A percentile compares a stretch with the other conserved stretches of the same genome.
Evolutionary conservation across 83 land plant species (phyloP).

Genomic region (Thuja plicata): DNA sequence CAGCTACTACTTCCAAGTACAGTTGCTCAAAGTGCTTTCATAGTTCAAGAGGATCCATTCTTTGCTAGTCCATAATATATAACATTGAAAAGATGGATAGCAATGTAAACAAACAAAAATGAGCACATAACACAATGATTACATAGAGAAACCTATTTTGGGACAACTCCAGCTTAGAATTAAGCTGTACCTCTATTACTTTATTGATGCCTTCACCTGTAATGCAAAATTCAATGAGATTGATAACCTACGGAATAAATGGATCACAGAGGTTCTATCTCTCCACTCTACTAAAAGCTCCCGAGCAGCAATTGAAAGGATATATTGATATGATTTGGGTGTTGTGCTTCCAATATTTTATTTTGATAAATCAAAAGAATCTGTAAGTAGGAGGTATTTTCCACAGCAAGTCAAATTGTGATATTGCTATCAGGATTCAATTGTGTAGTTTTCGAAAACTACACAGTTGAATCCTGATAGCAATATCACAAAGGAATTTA

Average conservation of each 20-base stretch:
- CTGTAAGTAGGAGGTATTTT: too few species aligned
- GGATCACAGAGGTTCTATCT: background rate
- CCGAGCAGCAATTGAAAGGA: background rate
- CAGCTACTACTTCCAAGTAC: background rate
- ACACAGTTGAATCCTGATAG: too few species aligned
- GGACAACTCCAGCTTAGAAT: background rate
- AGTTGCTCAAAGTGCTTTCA: background rate
- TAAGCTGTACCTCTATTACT: background rate
- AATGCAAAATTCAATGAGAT: background rate
- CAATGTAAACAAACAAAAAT: background rate
- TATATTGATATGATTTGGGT: background rate
- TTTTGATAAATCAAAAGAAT: too few species aligned
- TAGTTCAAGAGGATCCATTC: background rate
- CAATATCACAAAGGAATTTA: too few species aligned
- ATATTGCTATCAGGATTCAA: too few species aligned
- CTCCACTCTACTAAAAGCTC: background rate
- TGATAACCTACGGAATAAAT: background rate
- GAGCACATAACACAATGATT: background rate
- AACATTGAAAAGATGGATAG: background rate
- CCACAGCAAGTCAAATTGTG: too few species aligned
- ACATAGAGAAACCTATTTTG: background rate
- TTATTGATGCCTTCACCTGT: background rate
- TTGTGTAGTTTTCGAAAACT: too few species aligned
- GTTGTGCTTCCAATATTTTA: background rate
- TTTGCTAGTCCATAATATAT: background rate